phyloP scores from a whole-genome alignment of 495 filamentous ascomycete genomes.

The Podospora fimiseda region DNA sequence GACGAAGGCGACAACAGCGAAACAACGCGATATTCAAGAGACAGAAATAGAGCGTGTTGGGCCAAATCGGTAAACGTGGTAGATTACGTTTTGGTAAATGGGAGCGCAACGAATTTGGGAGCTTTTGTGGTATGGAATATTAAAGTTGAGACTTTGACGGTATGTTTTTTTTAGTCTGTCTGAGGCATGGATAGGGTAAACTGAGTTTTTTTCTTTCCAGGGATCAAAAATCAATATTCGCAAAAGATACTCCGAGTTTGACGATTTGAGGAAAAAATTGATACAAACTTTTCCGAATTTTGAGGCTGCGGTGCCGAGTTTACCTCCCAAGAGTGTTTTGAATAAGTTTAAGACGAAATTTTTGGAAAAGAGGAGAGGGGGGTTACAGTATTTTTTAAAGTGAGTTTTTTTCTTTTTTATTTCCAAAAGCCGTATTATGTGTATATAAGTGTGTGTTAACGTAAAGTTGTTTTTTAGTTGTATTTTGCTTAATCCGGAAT shows the following conservation, averaged over 20 bases:
- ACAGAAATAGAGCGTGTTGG: conserved; percentile 48
- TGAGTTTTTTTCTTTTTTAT: conserved; percentile 18
- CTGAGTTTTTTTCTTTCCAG: conserved; percentile 17
- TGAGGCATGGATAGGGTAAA: background rate
- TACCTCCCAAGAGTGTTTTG: conserved; percentile 52
- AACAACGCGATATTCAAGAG: background rate
- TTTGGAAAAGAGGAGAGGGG: conserved; percentile 46
- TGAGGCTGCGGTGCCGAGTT: conserved; percentile 46
- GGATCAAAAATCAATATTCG: conserved; percentile 49
- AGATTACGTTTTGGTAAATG: conserved; percentile 46
- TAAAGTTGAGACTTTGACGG: conserved; percentile 43
- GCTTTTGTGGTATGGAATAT: conserved; percentile 55
- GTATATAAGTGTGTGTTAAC: background rate
- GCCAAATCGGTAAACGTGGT: conserved; percentile 48
- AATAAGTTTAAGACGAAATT: conserved; percentile 48
- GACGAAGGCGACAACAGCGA: conserved; percentile 21
- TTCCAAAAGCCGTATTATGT: background rate
- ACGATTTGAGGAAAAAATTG: conserved; percentile 43
- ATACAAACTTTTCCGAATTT: conserved; percentile 50
- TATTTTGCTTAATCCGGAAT: conserved; percentile 52
- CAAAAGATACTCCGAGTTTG: conserved; percentile 55
- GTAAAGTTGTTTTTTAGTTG: conserved; percentile 40
- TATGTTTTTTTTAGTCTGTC: too few relatives aligned
- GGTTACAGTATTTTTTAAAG: conserved; percentile 53
- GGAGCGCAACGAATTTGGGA: conserved; percentile 45